These are phyloP conservation scores for Colletotrichum brevisporum DNA, from an alignment of 2,329 filamentous ascomycete genomes.

Conservation along the genomic window DNA sequence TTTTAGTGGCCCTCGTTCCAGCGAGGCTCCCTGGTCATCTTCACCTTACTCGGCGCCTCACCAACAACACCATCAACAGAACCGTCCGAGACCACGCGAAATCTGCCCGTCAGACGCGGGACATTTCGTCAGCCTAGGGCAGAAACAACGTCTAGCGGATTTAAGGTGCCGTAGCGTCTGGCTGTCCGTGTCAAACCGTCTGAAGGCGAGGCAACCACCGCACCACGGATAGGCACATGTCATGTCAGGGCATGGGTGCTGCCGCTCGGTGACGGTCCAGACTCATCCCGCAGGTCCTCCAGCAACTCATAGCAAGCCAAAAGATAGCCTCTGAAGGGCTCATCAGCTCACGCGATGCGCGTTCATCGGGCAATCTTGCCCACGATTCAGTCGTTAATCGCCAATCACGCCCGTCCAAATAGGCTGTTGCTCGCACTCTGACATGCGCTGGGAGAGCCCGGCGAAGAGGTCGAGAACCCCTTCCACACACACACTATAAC, in stretches of 20 bases:
- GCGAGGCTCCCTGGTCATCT: no score
- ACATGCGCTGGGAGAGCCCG: slow-evolving; percentile 22
- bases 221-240: slow-evolving; percentile 11
- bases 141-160: neutral
- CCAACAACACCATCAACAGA: neutral
- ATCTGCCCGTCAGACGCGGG: slow-evolving; percentile 21
- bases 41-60: neutral
- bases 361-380: slow-evolving; percentile 33
- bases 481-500: neutral
- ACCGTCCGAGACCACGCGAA: slow-evolving; percentile 5
- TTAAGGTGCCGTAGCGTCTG: neutral
- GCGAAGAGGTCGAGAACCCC: neutral
- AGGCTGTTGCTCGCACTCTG: slow-evolving; percentile 9
- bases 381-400: slow-evolving; percentile 28
- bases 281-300: neutral
- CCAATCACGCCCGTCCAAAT: slow-evolving; percentile 26
- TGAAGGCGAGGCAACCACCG: no score
- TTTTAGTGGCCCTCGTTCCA: slow-evolving; percentile 1
- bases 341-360: slow-evolving; percentile 23
- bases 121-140: slow-evolving; percentile 22
- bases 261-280: neutral
- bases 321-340: slow-evolving; percentile 11
- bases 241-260: neutral
- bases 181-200: neutral
- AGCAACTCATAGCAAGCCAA: slow-evolving; percentile 32